A percentile compares a stretch with the other conserved stretches of the same genome.
phyloP scores from a whole-genome alignment of 2,329 filamentous ascomycete genomes.

The Calonectria naviculata region DNA sequence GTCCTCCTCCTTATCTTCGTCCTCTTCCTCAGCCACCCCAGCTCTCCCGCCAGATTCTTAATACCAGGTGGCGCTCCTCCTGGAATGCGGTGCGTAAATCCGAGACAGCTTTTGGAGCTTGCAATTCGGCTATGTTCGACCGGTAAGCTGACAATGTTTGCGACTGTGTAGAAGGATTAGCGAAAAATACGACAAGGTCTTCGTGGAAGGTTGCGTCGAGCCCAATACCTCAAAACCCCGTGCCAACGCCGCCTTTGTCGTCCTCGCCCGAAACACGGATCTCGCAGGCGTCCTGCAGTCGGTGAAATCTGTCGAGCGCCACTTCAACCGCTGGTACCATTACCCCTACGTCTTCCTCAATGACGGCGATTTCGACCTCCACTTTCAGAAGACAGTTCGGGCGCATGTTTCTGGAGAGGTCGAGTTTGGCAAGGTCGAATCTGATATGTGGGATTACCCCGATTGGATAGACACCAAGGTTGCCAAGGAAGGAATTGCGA shows the following conservation, averaged over 20 bases:
- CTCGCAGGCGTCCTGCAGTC: conserved; percentile 96
- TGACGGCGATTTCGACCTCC: conserved; percentile 95
- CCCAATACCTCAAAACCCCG: conserved; percentile 82
- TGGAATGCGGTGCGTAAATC: conserved; percentile 78
- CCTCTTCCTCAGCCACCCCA: conserved; percentile 89
- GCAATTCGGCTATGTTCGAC: not conserved
- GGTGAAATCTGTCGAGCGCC: conserved; percentile 95
- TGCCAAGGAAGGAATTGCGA: conserved; percentile 93
- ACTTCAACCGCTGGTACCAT: conserved; percentile 99
- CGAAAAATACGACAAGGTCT: conserved; percentile 97
- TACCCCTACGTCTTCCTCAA: conserved; percentile 99
- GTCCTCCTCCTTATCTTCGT: conserved; percentile 92
- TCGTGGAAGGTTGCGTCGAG: conserved; percentile 88
- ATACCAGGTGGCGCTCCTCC: conserved; percentile 91
- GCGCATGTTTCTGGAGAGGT: conserved; percentile 91
- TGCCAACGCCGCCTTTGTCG: conserved; percentile 95
- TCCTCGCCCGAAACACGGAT: conserved; percentile 96
- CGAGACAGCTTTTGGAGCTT: not conserved
- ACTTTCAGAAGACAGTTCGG: conserved; percentile 86
- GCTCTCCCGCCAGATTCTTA: conserved; percentile 82
- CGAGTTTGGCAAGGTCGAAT: conserved; percentile 94
- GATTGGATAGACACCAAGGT: conserved; percentile 97
- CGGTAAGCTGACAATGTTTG: conserved; percentile 26
- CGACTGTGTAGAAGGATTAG: conserved; percentile 81
- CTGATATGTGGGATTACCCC: conserved; percentile 94